phyloP scores from a whole-genome alignment of 208 protist genomes.

The Trypanosoma avium region DNA sequence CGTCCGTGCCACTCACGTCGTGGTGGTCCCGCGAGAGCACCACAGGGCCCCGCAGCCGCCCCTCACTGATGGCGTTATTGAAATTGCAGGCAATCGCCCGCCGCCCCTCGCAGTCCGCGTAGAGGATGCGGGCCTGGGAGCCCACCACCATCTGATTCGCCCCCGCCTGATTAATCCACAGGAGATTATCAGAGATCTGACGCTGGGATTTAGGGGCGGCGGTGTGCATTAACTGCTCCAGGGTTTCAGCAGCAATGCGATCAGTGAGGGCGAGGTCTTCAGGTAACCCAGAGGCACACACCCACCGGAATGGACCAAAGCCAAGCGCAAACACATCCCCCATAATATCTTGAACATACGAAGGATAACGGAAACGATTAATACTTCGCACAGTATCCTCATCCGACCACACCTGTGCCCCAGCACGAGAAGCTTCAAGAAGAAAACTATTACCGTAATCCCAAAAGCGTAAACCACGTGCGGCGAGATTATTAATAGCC shows the following conservation, averaged over 20 bases:
- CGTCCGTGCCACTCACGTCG: constrained; percentile 84
- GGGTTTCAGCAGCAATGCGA: constrained; percentile 67
- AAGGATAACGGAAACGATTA: constrained; percentile 73
- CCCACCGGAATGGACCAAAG: constrained; percentile 89
- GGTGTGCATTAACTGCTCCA: constrained; percentile 33
- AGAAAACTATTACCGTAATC: constrained; percentile 90
- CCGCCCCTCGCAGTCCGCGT: constrained; percentile 64
- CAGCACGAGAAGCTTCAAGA: constrained; percentile 59
- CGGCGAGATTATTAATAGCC: constrained; percentile 69
- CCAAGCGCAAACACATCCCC: constrained; percentile 87
- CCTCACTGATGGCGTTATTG: constrained; percentile 70
- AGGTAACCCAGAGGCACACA: constrained; percentile 60
- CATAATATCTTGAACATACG: constrained; percentile 92
- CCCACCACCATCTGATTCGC: constrained; percentile 86
- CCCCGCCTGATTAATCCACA: constrained; percentile 76
- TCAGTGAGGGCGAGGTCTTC: constrained; percentile 74
- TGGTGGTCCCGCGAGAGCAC: constrained; percentile 83
- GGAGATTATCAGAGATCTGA: constrained; percentile 76
- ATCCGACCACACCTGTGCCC: constrained; percentile 49
- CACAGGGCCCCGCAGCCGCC: constrained; percentile 52
- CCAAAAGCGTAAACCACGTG: constrained; percentile 79
- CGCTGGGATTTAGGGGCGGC: constrained; percentile 17
- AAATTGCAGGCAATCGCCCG: constrained; percentile 68
- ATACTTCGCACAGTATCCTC: constrained; percentile 34
- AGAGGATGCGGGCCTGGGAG: constrained; percentile 89